Evolutionary conservation across 2,329 filamentous ascomycete species (phyloP), one percentile per base, ranked within the genome.

Genomic region (Verticillium alfalfae): DNA sequence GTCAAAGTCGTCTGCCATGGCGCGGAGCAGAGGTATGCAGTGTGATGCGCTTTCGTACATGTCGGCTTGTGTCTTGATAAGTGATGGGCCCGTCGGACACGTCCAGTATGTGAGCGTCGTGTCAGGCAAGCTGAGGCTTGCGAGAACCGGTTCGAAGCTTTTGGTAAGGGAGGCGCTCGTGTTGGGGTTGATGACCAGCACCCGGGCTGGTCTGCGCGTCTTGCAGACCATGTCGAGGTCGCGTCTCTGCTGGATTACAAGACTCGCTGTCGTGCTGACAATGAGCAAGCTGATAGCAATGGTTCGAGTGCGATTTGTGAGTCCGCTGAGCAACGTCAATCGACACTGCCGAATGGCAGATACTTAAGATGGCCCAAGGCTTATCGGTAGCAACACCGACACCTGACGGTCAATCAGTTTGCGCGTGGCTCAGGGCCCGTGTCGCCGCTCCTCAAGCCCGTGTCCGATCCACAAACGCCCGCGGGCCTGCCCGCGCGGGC

Each of bases 121-220:
- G 52, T 59, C 52, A 31, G 63, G 57, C 18, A 64, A 36, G 12
- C 18, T 9, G 7, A 64, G 59, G 13, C 55, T 49, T 12, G 63
- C 59, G 18, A 64, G 56, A n/a, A 61, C 61, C 4, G 63, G 61
- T 37, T 55, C 37, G 63, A 64, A 62, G 0, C 36, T 55, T 34
- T 64, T 56, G 22, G 63, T 64, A 22, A 62, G 41, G 56, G 52
- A 52, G 3, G 38, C 34, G 56, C 61, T 62, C 12, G 58, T 62
- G 56, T 64, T 64, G 6, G 63, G 63, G 59, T 64, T 64, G 60
- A 64, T 59, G 61, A 64, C 63, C 55, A 64, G 56, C 12, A 64
- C 57, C 34, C 63, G 58, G 45, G 45, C 45, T 9, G 9, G 45
- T 22, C 45, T 52, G 22, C 45, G 18, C 45, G 2, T 18, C 45